phyloP scores from a whole-genome alignment of 768 basidiomycete genomes.

The Butyriboletus loyo region DNA sequence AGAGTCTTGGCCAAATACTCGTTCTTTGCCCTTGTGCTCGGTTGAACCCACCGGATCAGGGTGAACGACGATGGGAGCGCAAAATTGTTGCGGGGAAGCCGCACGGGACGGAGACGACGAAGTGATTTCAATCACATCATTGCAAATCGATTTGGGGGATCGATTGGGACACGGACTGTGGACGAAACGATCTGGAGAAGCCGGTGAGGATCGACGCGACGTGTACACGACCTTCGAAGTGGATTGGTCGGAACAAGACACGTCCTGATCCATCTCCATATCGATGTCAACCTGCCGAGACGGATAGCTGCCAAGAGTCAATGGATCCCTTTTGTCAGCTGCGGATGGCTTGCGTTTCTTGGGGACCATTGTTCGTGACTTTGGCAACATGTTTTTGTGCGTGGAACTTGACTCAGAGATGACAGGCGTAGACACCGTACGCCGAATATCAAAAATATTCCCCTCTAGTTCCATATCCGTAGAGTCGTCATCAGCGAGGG shows the following conservation, averaged over 20 bases:
- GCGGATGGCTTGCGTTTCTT: constrained; percentile 19
- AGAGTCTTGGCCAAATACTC: neutral
- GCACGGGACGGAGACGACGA: constrained; percentile 29
- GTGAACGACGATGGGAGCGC: neutral
- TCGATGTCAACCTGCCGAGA: constrained; percentile 47
- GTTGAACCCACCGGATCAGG: neutral
- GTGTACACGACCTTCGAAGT: neutral
- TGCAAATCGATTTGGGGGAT: constrained; percentile 22
- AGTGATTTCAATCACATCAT: constrained; percentile 32
- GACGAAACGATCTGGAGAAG: constrained; percentile 14
- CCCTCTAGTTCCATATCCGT: constrained; percentile 66
- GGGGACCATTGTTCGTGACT: constrained; percentile 41
- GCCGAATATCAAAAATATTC: constrained; percentile 46
- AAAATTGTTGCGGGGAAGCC: constrained; percentile 7
- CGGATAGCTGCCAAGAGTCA: constrained; percentile 41
- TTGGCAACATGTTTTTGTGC: constrained; percentile 40
- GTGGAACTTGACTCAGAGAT: constrained; percentile 31
- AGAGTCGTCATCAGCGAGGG: constrained; percentile 61
- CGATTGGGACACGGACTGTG: neutral
- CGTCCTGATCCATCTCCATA: constrained; percentile 49
- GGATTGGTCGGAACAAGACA: constrained; percentile 17
- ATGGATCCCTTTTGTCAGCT: constrained; percentile 24
- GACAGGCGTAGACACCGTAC: constrained; percentile 50
- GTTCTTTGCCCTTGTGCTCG: constrained; percentile 13
- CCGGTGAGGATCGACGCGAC: constrained; percentile 8